Conservation (phyloP, 768 basidiomycete species). For the Infundibulicybe gibba region DNA sequence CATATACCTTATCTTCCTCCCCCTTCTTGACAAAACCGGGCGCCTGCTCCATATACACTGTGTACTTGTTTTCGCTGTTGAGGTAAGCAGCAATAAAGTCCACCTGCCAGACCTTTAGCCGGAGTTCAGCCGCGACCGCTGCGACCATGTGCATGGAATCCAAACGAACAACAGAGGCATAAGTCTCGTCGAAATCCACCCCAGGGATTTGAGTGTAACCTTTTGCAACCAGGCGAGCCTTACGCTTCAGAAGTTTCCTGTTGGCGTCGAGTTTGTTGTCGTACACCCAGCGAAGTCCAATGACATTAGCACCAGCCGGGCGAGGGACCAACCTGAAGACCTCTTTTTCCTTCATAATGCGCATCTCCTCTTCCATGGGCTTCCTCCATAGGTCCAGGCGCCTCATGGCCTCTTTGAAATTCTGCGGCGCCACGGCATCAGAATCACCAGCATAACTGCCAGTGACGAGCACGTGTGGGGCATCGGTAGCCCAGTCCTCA, state of each 20-base stretch:
- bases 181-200: slow-evolving; percentile 18
- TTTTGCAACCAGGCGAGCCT: slow-evolving; percentile 11
- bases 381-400: slow-evolving; percentile 8
- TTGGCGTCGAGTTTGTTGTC: slow-evolving; percentile 20
- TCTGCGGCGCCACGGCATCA: neutral
- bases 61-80: no score
- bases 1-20: slow-evolving; percentile 10
- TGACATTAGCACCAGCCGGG: slow-evolving; percentile 1
- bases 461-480: neutral
- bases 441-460: no score
- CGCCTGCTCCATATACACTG: slow-evolving; percentile 11
- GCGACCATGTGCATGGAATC: slow-evolving; percentile 10
- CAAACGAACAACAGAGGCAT: slow-evolving; percentile 7
- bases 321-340: slow-evolving; percentile 12
- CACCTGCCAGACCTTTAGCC: slow-evolving; percentile 16
- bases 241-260: slow-evolving; percentile 20
- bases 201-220: slow-evolving; percentile 12
- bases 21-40: slow-evolving; percentile 6
- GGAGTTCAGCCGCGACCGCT: slow-evolving; percentile 12
- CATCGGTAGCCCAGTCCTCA: slow-evolving; percentile 1
- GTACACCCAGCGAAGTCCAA: slow-evolving; percentile 14
- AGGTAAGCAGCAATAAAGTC: slow-evolving; percentile 11
- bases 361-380: slow-evolving; percentile 14
- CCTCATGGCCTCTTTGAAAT: slow-evolving; percentile 10
- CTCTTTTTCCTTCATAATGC: slow-evolving; percentile 10